phyloP scores from a whole-genome alignment of 2,329 filamentous ascomycete species.

The Dryadomyces sulphureus region DNA sequence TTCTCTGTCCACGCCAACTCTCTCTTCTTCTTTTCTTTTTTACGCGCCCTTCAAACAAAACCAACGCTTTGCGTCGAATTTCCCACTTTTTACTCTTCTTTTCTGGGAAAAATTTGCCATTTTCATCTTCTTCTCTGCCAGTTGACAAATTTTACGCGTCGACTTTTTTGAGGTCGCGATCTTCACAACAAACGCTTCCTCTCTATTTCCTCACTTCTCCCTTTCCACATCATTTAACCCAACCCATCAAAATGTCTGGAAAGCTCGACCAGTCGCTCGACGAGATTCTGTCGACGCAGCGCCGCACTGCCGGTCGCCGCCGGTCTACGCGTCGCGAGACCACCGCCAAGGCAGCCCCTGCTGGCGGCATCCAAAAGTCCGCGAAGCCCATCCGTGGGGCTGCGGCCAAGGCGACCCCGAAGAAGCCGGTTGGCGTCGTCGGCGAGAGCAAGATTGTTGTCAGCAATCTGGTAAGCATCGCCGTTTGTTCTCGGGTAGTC shows the following conservation, averaged over 20 bases:
- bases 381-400: conserved; percentile 45
- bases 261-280: conserved; percentile 97
- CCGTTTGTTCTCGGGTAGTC: too few relatives aligned
- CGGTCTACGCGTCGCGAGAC: conserved; percentile 33
- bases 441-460: conserved; percentile 95
- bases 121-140: neutral
- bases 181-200: neutral
- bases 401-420: conserved; percentile 47
- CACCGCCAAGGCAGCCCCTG: conserved; percentile 49
- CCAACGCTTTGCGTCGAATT: neutral
- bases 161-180: neutral
- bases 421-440: conserved; percentile 44
- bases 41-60: neutral
- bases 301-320: conserved; percentile 40
- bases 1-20: neutral
- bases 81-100: neutral
- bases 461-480: conserved; percentile 83
- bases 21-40: neutral
- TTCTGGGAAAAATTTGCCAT: neutral
- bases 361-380: conserved; percentile 77
- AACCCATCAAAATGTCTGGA: conserved; percentile 55
- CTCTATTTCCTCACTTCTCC: neutral
- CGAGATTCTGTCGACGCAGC: conserved; percentile 79
- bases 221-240: conserved; percentile 7
- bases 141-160: neutral